Evolutionary conservation across 768 basidiomycete genomes (phyloP).

Genomic region (Auricularia heimuer): DNA sequence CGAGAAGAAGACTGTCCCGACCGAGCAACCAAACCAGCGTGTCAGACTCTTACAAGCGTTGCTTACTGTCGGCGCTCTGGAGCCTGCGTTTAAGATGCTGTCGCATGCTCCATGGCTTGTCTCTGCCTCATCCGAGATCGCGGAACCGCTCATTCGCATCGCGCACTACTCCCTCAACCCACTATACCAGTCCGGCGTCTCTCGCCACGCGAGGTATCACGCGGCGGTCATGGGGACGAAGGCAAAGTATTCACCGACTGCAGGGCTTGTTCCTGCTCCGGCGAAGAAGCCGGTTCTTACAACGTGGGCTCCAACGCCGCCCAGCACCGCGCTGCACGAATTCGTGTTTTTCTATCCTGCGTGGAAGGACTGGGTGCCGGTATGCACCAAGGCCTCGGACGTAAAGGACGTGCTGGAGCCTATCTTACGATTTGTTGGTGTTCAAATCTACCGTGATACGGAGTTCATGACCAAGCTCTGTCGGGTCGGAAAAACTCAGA

Average conservation of each 20-base stretch:
- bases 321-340: conserved; percentile 59
- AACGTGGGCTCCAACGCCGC: conserved; percentile 69
- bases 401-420: conserved; percentile 68
- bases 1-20: conserved; percentile 29
- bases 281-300: conserved; percentile 61
- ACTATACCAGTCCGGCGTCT: conserved; percentile 40
- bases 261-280: conserved; percentile 42
- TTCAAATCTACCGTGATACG: conserved; percentile 72
- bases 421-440: conserved; percentile 66
- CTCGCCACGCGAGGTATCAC: conserved; percentile 36
- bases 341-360: conserved; percentile 88
- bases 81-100: conserved; percentile 68
- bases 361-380: conserved; percentile 65
- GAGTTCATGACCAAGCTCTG: conserved; percentile 71
- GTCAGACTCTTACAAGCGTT: conserved; percentile 66
- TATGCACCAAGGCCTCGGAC: conserved; percentile 56
- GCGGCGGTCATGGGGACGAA: conserved; percentile 30
- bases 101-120: conserved; percentile 79
- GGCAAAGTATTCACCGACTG: conserved; percentile 52
- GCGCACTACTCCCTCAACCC: conserved; percentile 58
- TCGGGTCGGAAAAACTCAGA: conserved; percentile 60
- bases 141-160: conserved; percentile 76
- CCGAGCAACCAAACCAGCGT: conserved; percentile 53
- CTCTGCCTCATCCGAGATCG: conserved; percentile 70
- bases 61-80: conserved; percentile 77